phyloP scores from a whole-genome alignment of 495 filamentous ascomycete genomes.

The Parmelia sp. region DNA sequence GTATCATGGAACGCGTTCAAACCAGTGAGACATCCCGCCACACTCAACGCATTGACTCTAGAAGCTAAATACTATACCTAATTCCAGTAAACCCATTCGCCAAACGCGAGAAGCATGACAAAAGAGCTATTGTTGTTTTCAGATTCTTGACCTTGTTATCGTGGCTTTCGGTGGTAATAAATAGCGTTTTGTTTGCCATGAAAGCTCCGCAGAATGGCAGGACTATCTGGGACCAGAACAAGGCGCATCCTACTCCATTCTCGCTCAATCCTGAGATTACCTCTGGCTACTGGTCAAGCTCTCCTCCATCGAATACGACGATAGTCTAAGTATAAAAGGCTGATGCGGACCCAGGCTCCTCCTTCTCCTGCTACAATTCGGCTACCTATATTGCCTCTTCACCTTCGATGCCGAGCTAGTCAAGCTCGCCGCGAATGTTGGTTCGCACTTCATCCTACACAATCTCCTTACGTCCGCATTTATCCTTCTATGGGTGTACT shows the following conservation, averaged over 20 bases:
- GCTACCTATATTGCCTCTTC: conserved; percentile 73
- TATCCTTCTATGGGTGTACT: conserved; percentile 74
- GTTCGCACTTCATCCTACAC: conserved; percentile 76
- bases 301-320: not conserved
- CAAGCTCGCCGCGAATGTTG: conserved; percentile 66
- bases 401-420: conserved; percentile 51
- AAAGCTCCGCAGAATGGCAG: conserved; percentile 54
- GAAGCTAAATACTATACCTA: not conserved
- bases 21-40: conserved; percentile 10
- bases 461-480: conserved; percentile 74
- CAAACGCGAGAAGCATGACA: conserved; percentile 53
- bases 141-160: conserved; percentile 63
- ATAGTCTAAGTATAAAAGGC: not conserved
- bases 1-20: conserved; percentile 18
- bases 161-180: conserved; percentile 63
- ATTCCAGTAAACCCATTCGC: conserved; percentile 54
- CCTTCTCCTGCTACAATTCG: conserved; percentile 66
- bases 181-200: conserved; percentile 63
- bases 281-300: conserved; percentile 66
- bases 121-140: conserved; percentile 48
- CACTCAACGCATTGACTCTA: not conserved
- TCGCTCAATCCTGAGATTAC: conserved; percentile 64
- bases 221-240: conserved; percentile 65
- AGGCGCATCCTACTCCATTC: conserved; percentile 61
- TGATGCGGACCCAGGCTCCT: conserved; percentile 50